A percentile compares a stretch with the other conserved stretches of the same genome.
phyloP scores from a whole-genome alignment of 1,284 basidiomycete genomes.

The Malassezia dermatis region DNA sequence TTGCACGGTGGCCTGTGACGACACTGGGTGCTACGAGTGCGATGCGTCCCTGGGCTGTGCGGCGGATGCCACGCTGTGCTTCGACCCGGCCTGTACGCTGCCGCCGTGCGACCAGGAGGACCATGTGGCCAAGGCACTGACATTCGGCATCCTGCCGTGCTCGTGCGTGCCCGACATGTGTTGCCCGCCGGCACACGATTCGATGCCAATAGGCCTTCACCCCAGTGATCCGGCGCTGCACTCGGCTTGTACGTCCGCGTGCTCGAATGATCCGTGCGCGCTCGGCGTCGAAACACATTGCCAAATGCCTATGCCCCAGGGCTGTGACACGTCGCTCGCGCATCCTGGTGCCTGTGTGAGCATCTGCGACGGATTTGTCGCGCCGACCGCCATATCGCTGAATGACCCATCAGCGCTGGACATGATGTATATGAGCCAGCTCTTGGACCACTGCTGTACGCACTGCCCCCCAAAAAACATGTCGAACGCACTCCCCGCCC shows the following conservation, averaged over 20 bases:
- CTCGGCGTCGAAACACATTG: neutral
- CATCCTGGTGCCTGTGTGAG: conserved; percentile 2
- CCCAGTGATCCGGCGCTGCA: neutral
- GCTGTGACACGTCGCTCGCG: neutral
- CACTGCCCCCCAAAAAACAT: neutral
- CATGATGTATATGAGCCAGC: neutral
- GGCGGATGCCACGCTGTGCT: conserved; percentile 10
- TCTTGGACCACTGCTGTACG: neutral
- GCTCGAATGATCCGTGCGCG: neutral
- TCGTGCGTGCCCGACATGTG: neutral
- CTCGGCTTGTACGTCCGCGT: neutral
- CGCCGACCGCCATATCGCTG: neutral
- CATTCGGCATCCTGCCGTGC: conserved; percentile 3
- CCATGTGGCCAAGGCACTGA: neutral
- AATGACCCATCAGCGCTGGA: neutral
- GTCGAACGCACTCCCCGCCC: neutral
- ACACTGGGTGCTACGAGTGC: neutral
- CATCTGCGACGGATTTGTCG: conserved; percentile 10
- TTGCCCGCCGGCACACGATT: neutral
- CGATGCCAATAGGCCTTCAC: neutral
- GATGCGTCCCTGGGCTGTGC: neutral
- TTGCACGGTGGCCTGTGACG: neutral
- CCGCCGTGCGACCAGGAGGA: conserved; percentile 7
- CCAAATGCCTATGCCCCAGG: neutral
- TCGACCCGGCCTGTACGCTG: conserved; percentile 10